Base-by-base conservation (phyloP, 2,329 filamentous ascomycete species). In the Fusarium falciforme region DNA sequence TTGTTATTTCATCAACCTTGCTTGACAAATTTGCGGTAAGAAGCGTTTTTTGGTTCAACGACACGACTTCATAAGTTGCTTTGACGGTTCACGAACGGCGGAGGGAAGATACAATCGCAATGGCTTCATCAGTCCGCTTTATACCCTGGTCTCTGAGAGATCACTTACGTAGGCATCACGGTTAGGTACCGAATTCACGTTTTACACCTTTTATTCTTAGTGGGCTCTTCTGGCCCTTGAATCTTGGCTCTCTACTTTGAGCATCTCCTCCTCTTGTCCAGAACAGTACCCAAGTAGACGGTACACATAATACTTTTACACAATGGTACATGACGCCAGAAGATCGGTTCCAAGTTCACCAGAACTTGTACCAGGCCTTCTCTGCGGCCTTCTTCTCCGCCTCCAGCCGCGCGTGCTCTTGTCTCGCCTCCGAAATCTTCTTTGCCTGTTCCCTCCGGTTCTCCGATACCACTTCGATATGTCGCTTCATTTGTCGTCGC, bases 401-500 rank as follows among this genome's bases (percentile, higher is more conserved):
- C 64, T 82, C 79, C 42, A 78, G 52, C 67, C 76, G 68, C 58
- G 78, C 72, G 72, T 78, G 79, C 74, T 80, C 81, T 77, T 80
- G 80, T 68, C 76, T 78, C 71, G 86, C 85, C 64, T 84, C 84
- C 47, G 83, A 84, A 71, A 87, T 84, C 73, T 84, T 84, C 74
- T 83, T 84, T 67, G 83, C 85, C 72, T 84, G 83, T 64, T 81
- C 84, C 82, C 73, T 85, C 81, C 78, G 91, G 88, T 80, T 91
- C 89, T 83, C 79, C 52, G 80, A 78, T 52, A 82, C 83, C 38
- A 86, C 90, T 80, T 97, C 94, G 64, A 97, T 92, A 5, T 93
- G 93, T 74, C 94, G 88, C 81, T 93, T 93, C 91, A 99, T 96
- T 71, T 94, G 93, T 71, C 92, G 90, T 77, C 92, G 90, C 83